A percentile compares a stretch with the other conserved stretches of the same genome.
These are phyloP conservation scores for Mucor racemosus DNA, from an alignment of 371 early-diverging fungal species.

Conservation along the genomic window DNA sequence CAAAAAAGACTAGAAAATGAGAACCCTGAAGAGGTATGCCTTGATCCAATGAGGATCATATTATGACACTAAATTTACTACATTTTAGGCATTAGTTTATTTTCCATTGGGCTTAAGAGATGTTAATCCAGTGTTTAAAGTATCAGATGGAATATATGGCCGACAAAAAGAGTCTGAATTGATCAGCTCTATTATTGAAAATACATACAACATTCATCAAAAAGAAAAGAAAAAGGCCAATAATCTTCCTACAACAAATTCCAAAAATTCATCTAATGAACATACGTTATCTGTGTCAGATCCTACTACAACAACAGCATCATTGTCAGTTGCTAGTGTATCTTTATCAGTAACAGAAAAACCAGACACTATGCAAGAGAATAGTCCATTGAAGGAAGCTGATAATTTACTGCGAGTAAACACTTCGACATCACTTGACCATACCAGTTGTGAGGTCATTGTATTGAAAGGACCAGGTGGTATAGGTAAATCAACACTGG, in stretches of 20 bases:
- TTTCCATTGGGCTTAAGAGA: slow-evolving; percentile 48
- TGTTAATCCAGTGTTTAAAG: slow-evolving; percentile 47
- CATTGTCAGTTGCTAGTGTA: neutral
- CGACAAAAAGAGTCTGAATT: slow-evolving; percentile 44
- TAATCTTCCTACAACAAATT: neutral
- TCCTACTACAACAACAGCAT: neutral
- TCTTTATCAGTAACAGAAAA: neutral
- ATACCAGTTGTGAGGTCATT: slow-evolving; percentile 33
- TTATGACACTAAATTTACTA: neutral
- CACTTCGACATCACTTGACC: slow-evolving; percentile 16
- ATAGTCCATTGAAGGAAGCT: slow-evolving; percentile 19
- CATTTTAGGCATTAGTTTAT: slow-evolving; percentile 30
- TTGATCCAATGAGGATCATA: too few species aligned
- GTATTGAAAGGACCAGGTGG: slow-evolving; percentile 49
- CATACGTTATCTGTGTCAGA: neutral
- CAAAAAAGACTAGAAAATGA: slow-evolving; percentile 32
- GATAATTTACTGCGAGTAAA: slow-evolving; percentile 21
- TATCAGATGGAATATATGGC: slow-evolving; percentile 43
- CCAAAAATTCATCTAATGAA: neutral
- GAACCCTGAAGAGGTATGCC: slow-evolving; percentile 23
- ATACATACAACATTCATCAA: slow-evolving; percentile 25
- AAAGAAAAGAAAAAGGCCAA: slow-evolving; percentile 14
- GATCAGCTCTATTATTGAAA: slow-evolving; percentile 33
- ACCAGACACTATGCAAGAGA: neutral
- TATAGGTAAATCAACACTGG: slow-evolving; percentile 48